Evolutionary conservation across 192 early-diverging fungal genomes (phyloP).

Genomic region (Paraglomus occultum): DNA sequence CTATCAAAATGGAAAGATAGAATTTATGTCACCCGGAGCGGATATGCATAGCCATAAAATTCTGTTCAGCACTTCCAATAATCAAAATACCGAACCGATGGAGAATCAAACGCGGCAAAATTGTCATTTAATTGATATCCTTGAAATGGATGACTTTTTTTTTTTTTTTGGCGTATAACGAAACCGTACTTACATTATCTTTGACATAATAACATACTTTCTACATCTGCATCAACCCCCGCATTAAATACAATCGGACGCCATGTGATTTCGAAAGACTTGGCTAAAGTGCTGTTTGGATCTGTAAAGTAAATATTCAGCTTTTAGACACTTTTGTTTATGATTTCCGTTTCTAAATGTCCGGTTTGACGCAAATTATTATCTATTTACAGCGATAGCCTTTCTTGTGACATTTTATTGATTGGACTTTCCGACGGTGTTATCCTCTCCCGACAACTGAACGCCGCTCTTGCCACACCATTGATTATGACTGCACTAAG

Average conservation of each 20-base stretch:
- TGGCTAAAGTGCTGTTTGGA: background rate
- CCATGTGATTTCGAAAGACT: background rate
- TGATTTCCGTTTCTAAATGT: background rate
- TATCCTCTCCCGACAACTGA: background rate
- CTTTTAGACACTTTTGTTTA: background rate
- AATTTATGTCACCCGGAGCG: constrained; percentile 5
- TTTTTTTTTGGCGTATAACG: background rate
- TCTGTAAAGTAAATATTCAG: background rate
- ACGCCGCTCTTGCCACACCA: background rate
- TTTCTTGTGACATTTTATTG: constrained; percentile 8
- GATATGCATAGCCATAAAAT: background rate
- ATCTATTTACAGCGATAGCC: background rate
- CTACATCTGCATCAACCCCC: background rate
- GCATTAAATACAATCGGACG: background rate
- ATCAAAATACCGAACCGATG: background rate
- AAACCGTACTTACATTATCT: background rate
- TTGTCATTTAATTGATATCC: constrained; percentile 29
- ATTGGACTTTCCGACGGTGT: background rate
- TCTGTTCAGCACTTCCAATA: background rate
- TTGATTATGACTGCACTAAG: background rate
- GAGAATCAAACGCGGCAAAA: constrained; percentile 2
- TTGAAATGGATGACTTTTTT: background rate
- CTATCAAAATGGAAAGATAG: constrained; percentile 19
- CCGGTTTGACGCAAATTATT: background rate
- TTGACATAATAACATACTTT: background rate